Base-by-base conservation (phyloP, 2,329 filamentous ascomycete genomes). In the Apiospora arundinis region DNA sequence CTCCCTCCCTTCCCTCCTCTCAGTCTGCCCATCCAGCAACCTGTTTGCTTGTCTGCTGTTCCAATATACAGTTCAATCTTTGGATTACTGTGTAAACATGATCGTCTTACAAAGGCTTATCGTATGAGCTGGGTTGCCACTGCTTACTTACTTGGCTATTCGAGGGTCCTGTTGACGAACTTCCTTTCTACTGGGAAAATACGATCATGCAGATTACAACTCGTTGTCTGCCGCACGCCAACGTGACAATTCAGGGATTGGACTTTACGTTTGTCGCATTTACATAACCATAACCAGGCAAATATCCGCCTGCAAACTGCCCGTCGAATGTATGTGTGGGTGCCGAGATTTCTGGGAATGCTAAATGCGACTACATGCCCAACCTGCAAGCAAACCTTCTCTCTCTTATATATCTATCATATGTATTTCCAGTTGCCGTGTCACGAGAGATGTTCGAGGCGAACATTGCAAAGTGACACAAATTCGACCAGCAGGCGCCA, bases 381-480 rank as follows among this genome's bases (percentile, higher is more conserved):
- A n/a, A 40, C 21, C 3, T 40, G 56, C 56, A 63, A 63, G 56
- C 56, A 63, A 63, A 63, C 56, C 28, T 40, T 40, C 28, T 63
- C 32, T 40, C 9, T 48, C 21, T 14, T 63, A 40, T 40, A 40
- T 63, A 37, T 40, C 3, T 18, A 8, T 8, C 21, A 48, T 11
- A 46, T 63, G 5, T 63, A n/a, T n/a, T n/a, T 23, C 32, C 56
- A n/a, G 56, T 32, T n/a, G 56, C 28, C 18, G 21, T 37, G 56
- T 63, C 56, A 63, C 14, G 56, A 28, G 56, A 63, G 32, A 11
- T 40, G 28, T 40, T 63, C 37, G 56, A 63, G 56, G 56, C 56
- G 28, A 40, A 23, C 56, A 63, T n/a, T 37, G 56, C 0, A n/a
- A 63, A 23, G 32, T 40, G 56, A 63, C 56, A 37, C 56, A 9